phyloP scores from a whole-genome alignment of 768 basidiomycete species.

The Lyophyllum semitale region DNA sequence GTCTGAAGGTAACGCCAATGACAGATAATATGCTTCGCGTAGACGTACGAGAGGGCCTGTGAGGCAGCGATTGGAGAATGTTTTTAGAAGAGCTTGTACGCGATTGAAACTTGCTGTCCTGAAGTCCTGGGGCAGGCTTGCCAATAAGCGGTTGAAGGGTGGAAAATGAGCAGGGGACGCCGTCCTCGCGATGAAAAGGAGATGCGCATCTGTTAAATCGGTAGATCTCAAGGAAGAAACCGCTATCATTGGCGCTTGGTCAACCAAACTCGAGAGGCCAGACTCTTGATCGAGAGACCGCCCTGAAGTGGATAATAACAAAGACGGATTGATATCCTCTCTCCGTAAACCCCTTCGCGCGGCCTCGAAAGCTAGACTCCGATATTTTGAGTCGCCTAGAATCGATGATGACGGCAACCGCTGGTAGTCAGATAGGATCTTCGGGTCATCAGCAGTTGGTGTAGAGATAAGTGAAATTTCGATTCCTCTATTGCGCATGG shows the following conservation, averaged over 20 bases:
- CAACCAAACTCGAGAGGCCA: conserved; percentile 40
- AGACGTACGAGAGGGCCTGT: conserved; percentile 16
- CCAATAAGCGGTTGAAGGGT: conserved; percentile 30
- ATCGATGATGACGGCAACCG: conserved; percentile 43
- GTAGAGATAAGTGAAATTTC: conserved; percentile 64
- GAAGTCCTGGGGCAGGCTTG: conserved; percentile 6
- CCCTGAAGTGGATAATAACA: conserved; percentile 34
- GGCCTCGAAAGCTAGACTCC: conserved; percentile 31
- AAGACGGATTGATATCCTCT: neutral
- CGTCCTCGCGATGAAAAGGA: conserved; percentile 39
- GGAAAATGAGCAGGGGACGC: conserved; percentile 30
- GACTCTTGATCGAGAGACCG: conserved; percentile 51
- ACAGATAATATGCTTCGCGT: conserved; percentile 20
- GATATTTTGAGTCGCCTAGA: conserved; percentile 7
- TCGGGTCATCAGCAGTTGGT: conserved; percentile 45
- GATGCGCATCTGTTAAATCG: conserved; percentile 22
- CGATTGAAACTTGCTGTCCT: conserved; percentile 4
- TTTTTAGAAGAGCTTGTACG: conserved; percentile 17
- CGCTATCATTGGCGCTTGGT: conserved; percentile 37
- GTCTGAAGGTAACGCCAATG: conserved; percentile 34
- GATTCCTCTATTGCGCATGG: conserved; percentile 97
- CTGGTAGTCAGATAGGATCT: conserved; percentile 45
- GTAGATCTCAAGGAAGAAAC: conserved; percentile 10
- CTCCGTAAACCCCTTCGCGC: conserved; percentile 34
- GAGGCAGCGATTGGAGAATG: conserved; percentile 19